Evolutionary conservation across 2,329 filamentous ascomycete genomes (phyloP).

Genomic region (Cercospora sp.): DNA sequence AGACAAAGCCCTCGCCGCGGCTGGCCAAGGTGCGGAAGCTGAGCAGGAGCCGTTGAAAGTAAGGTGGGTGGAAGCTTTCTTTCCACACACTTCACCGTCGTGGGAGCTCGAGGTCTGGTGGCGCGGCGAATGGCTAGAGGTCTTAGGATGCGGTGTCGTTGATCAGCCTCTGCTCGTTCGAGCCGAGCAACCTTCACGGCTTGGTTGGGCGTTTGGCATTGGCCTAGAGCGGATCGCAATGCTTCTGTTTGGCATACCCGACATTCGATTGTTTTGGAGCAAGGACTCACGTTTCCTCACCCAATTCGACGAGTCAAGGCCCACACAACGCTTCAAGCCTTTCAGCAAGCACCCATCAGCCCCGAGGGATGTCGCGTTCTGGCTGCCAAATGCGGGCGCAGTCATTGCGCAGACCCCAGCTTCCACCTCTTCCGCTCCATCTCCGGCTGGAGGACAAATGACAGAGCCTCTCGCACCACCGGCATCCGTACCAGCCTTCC

Average conservation of each 20-base stretch:
- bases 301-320: conserved; percentile 65
- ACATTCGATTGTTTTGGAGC: conserved; percentile 97
- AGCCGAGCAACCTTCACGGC: conserved; percentile 70
- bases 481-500: conserved; percentile 57
- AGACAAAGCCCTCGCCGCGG: conserved; percentile 60
- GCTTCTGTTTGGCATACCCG: conserved; percentile 93
- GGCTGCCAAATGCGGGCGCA: conserved; percentile 58
- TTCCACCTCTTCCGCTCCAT: conserved; percentile 37
- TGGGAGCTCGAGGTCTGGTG: conserved; percentile 98
- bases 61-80: conserved; percentile 95
- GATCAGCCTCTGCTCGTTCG: conserved; percentile 78
- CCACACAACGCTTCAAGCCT: conserved; percentile 68
- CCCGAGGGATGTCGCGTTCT: conserved; percentile 92
- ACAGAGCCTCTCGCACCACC: conserved; percentile 39
- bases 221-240: conserved; percentile 95
- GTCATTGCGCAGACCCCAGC: conserved; percentile 38
- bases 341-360: conserved; percentile 92
- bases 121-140: conserved; percentile 91
- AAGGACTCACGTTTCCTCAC: conserved; percentile 78
- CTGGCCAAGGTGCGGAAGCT: conserved; percentile 35
- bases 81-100: conserved; percentile 92
- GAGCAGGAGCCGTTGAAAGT: conserved; percentile 73
- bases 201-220: conserved; percentile 95
- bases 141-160: conserved; percentile 89
- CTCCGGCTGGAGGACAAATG: conserved; percentile 40